These are phyloP conservation scores for Saccharum spontaneum DNA, from an alignment of 176 grass and related monocot genomes.

Conservation along the genomic window DNA sequence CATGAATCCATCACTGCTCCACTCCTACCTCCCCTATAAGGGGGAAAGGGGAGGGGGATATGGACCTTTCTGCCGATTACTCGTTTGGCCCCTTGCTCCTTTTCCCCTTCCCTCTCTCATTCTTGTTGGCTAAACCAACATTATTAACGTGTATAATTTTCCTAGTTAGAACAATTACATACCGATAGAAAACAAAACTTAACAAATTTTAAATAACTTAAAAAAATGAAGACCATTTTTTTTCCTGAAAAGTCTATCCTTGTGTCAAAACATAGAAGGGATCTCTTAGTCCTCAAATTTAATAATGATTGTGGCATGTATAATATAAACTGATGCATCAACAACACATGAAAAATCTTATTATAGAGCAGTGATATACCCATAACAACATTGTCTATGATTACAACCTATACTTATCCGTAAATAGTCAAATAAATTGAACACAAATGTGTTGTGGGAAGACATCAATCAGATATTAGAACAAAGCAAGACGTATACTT, in stretches of 20 bases:
- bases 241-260: neutral
- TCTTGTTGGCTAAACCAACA: too few species aligned
- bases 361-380: neutral
- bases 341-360: neutral
- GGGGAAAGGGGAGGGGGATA: too few species aligned
- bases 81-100: too few species aligned
- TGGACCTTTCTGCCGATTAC: too few species aligned
- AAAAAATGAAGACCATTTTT: neutral
- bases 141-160: neutral
- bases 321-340: neutral
- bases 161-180: neutral
- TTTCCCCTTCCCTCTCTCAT: too few species aligned
- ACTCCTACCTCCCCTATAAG: too few species aligned
- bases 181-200: neutral
- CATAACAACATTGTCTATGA: neutral
- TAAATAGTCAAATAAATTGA: neutral
- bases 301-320: neutral
- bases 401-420: neutral
- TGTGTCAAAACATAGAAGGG: neutral
- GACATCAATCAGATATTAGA: neutral
- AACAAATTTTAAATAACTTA: neutral
- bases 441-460: neutral
- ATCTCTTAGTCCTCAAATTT: neutral
- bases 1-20: too few species aligned
- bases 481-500: neutral